A percentile compares a stretch with the other conserved stretches of the same genome.
Conservation (phyloP, 495 filamentous ascomycete species). For the Podospora pseudopauciseta region DNA sequence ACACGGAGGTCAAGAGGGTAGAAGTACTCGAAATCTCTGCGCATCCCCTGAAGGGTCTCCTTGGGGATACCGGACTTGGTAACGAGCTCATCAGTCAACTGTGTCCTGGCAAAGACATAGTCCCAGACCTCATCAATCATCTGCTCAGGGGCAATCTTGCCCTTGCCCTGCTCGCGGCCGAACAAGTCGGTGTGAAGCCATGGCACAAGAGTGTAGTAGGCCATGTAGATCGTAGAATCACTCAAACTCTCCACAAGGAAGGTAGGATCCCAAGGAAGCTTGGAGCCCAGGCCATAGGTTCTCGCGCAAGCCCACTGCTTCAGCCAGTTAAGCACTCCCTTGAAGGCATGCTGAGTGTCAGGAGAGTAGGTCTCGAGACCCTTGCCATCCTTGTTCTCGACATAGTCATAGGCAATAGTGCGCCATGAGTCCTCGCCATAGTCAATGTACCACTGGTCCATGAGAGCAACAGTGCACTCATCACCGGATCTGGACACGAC, state of each 20-base stretch:
- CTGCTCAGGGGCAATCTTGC: constrained; percentile 69
- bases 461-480: constrained; percentile 76
- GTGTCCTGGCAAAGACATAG: constrained; percentile 68
- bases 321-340: constrained; percentile 82
- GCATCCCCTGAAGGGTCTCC: constrained; percentile 69
- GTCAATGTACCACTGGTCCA: constrained; percentile 96
- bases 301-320: constrained; percentile 93
- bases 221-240: constrained; percentile 92
- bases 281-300: constrained; percentile 88
- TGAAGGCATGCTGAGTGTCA: constrained; percentile 80
- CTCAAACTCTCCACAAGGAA: constrained; percentile 90
- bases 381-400: constrained; percentile 58
- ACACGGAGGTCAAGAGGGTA: constrained; percentile 86
- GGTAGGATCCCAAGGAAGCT: constrained; percentile 89
- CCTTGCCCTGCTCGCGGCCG: constrained; percentile 64
- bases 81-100: constrained; percentile 59
- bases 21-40: constrained; percentile 92
- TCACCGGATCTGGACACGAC: constrained; percentile 85
- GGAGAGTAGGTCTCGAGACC: constrained; percentile 72
- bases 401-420: constrained; percentile 64
- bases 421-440: constrained; percentile 85
- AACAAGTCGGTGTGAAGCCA: constrained; percentile 75
- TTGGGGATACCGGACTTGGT: constrained; percentile 63
- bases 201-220: constrained; percentile 94
- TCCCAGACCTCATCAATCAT: constrained; percentile 98